Percentiles rank a stretch among this genome's conserved stretches.
Conservation (phyloP, 2,329 filamentous ascomycete species). For the Celoporthe dispersa region DNA sequence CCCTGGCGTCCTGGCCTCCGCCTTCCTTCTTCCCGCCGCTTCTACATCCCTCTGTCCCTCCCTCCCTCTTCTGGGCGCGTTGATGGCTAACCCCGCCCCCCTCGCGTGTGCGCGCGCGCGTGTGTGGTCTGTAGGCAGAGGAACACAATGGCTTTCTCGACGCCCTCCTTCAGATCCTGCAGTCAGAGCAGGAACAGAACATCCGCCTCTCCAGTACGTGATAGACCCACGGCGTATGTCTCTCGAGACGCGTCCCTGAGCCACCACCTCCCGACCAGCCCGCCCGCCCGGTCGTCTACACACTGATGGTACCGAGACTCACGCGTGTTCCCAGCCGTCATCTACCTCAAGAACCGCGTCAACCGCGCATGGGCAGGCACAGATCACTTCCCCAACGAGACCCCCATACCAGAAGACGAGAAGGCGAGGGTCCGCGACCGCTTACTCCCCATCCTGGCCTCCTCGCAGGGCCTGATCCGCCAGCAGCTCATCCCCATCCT, state of each 20-base stretch:
- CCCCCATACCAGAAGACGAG: constrained; percentile 83
- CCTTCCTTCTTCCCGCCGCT: constrained; percentile 1
- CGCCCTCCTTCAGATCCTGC: constrained; percentile 86
- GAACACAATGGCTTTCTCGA: constrained; percentile 88
- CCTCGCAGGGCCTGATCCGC: constrained; percentile 79
- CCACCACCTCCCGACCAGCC: constrained; percentile 6
- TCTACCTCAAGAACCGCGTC: constrained; percentile 98
- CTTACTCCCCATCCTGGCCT: constrained; percentile 85
- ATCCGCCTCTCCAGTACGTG: constrained; percentile 86
- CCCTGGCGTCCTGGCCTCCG: not conserved
- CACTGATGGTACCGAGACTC: constrained; percentile 25
- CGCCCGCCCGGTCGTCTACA: not conserved
- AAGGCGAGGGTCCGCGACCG: constrained; percentile 86
- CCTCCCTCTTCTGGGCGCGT: constrained; percentile 27
- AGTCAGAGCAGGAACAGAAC: constrained; percentile 82
- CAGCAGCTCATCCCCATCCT: constrained; percentile 93
- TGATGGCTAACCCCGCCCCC: constrained; percentile 31
- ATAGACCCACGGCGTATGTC: constrained; percentile 35
- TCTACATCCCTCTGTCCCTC: not conserved
- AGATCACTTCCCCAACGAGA: constrained; percentile 74
- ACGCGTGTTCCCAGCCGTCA: constrained; percentile 67
- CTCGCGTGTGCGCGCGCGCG: constrained; percentile 10
- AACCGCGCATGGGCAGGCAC: constrained; percentile 85
- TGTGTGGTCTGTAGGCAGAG: constrained; percentile 69
- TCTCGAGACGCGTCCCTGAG: constrained; percentile 24